Base-by-base conservation (phyloP, 108 stramenopile genomes). In the Seminavis robusta region DNA sequence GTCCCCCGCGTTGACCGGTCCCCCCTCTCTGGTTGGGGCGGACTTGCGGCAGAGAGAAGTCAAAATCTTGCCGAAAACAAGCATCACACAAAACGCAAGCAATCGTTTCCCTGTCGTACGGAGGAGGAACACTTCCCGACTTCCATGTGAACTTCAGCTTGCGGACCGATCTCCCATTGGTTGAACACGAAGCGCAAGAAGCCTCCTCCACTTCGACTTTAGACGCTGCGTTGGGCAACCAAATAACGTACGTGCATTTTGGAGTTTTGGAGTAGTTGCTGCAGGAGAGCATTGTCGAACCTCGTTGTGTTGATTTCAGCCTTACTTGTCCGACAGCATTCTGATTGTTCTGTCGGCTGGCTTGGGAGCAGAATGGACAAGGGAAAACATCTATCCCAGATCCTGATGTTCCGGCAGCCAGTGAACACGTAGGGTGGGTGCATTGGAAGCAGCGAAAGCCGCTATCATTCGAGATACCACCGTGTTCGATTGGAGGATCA, bases 91-190 rank as follows among this genome's bases (percentile, higher is more conserved):
- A 61, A 32, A 90, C 46, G 56, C 93, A 94, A 25, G 66, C 67
- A 9, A 63, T 73, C 32, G 55, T 56, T 56, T 74, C 75, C 2
- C 67, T 57, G 27, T 80, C 84, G 34, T 84, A 70, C 47, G 86
- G 84, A 2, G 88, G 85, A 26, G 87, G 92, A n/a, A 90, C 88
- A 51, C 78, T 82, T 6, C 89, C 93, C 25, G 75, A 63, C 31
- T 74, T 88, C 85, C 87, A 90, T 19, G 57, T 39, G 56, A 94
- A 87, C 26, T 69, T 66, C 20, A 91, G 5, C 53, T 76, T 80
- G 33, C 77, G 67, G 0, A 94, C 89, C 26, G 51, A 24, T 33
- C 41, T 68, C 20, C 67, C 56, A n/a, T 29, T 42, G 33, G 64
- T 52, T 9, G 77, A 69, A 56, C 92, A 94, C 20, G 27, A 21